Evolutionary conservation across 1,284 basidiomycete genomes (phyloP), one percentile per base, ranked within the genome.

Genomic region (Boletus holoroseus): DNA sequence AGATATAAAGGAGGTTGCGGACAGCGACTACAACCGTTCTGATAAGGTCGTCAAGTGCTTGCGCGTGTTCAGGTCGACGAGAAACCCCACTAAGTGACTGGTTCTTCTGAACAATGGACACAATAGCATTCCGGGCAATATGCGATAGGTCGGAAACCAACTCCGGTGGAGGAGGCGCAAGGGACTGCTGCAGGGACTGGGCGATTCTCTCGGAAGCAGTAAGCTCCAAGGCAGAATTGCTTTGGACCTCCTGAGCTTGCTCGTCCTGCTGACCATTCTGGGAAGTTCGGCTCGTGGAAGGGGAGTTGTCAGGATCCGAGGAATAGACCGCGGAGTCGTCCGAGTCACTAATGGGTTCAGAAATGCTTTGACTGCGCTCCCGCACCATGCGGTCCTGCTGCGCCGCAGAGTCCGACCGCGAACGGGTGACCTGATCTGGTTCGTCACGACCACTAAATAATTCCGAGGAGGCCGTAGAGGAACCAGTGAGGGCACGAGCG

Each of bases 311-410:
- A 9, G 66, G 65, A 52, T 78, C 76, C 26, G 73, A 64, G n/a
- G 84, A 85, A 42, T 83, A 79, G 40, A 86, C 71, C 40, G 84
- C 85, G 12, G 86, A 89, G 61, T 84, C 83, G 55, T 91, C 88
- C 15, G 88, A 90, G 30, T 83, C 77, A 62, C 87, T 88, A 39
- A 77, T 68, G 46, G 77, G 76, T 35, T 75, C 75, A 16, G 66
- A 68, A 37, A 66, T 71, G 56, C 61, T 71, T 55, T 56, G 63
- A 59, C 50, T 62, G 52, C 55, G 70, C 34, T 62, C 63, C 15
- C 64, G 64, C 32, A 37, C 9, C 12, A 50, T 49, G 30, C 48
- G 63, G 38, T 53, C 55, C 35, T 55, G 63, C 15, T 55, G 56
- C 24, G 58, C 53, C 6, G 49, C 26, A 46, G 66, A 74, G 53